A percentile compares a stretch with the other conserved stretches of the same genome.
Evolutionary conservation across 1,139 yeast genomes (phyloP).

Genomic region (Hanseniaspora gamundiae): DNA sequence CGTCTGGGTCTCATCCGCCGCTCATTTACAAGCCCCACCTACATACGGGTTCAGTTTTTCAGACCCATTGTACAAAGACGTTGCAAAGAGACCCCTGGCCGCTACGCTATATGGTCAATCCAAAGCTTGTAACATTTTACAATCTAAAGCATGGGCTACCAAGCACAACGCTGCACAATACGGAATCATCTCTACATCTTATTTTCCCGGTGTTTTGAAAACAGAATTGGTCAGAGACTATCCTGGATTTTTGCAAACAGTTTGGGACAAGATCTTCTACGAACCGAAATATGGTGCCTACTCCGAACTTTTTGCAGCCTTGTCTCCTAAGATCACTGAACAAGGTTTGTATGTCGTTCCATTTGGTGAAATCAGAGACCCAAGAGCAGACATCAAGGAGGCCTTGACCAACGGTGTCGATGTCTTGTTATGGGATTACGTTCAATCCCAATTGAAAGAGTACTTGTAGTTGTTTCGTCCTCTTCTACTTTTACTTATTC

Average conservation of each 20-base stretch:
- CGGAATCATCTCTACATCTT: conserved; percentile 28
- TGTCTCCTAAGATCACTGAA: conserved; percentile 28
- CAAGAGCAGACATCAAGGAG: conserved; percentile 19
- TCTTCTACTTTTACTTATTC: neutral
- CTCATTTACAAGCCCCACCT: conserved; percentile 28
- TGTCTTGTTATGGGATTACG: conserved; percentile 16
- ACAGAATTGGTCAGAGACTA: conserved; percentile 32
- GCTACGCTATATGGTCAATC: conserved; percentile 30
- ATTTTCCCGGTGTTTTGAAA: conserved; percentile 37
- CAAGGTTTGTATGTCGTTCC: conserved; percentile 27
- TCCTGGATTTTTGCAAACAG: conserved; percentile 8
- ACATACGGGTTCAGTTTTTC: conserved; percentile 33
- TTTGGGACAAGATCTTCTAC: conserved; percentile 13
- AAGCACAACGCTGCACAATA: conserved; percentile 23
- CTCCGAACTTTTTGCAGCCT: conserved; percentile 30
- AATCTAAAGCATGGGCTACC: conserved; percentile 33
- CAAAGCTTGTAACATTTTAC: conserved; percentile 35
- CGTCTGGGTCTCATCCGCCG: conserved; percentile 37
- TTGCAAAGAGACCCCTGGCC: conserved; percentile 16
- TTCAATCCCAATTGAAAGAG: conserved; percentile 12
- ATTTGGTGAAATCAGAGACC: conserved; percentile 19
- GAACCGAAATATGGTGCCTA: conserved; percentile 31
- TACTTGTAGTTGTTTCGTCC: conserved; percentile 2
- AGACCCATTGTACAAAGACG: conserved; percentile 22
- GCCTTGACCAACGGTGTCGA: conserved; percentile 19